A percentile compares a stretch with the other conserved stretches of the same genome.
These are phyloP conservation scores for Lactifluus piperatus DNA, from an alignment of 768 basidiomycete species.

Conservation along the genomic window DNA sequence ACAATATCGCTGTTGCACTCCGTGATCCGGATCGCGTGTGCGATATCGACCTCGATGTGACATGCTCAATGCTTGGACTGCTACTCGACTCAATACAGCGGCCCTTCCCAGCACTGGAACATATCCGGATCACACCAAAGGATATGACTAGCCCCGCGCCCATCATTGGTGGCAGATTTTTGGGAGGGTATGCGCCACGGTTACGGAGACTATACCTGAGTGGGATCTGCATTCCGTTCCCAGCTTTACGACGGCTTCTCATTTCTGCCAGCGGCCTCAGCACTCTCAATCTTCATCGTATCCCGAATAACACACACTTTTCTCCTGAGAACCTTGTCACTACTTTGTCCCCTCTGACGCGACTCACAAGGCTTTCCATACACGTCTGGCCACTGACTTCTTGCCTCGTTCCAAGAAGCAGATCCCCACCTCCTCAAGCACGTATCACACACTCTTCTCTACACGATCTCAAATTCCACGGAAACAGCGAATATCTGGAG, in stretches of 20 bases:
- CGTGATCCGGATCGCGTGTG: too few species aligned
- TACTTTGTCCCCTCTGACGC: neutral
- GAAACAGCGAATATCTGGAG: too few species aligned
- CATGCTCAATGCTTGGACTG: conserved; percentile 5
- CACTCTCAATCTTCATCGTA: neutral
- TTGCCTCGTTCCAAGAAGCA: neutral
- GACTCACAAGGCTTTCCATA: neutral
- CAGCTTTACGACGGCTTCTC: neutral
- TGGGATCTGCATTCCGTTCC: neutral
- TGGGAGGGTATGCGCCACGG: neutral
- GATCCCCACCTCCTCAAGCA: neutral
- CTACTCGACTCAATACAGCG: conserved; percentile 23
- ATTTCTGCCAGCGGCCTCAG: neutral
- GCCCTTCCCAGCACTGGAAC: conserved; percentile 19
- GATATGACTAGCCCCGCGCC: conserved; percentile 30
- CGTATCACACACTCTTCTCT: too few species aligned
- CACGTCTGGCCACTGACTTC: neutral
- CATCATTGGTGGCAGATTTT: neutral
- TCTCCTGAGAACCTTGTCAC: neutral
- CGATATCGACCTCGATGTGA: too few species aligned
- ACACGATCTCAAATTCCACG: too few species aligned
- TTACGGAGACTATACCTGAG: neutral
- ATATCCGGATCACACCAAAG: conserved; percentile 22
- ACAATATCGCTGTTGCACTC: too few species aligned
- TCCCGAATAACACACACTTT: neutral